phyloP scores from a whole-genome alignment of 768 basidiomycete genomes.

The Leccinellum luteum region DNA sequence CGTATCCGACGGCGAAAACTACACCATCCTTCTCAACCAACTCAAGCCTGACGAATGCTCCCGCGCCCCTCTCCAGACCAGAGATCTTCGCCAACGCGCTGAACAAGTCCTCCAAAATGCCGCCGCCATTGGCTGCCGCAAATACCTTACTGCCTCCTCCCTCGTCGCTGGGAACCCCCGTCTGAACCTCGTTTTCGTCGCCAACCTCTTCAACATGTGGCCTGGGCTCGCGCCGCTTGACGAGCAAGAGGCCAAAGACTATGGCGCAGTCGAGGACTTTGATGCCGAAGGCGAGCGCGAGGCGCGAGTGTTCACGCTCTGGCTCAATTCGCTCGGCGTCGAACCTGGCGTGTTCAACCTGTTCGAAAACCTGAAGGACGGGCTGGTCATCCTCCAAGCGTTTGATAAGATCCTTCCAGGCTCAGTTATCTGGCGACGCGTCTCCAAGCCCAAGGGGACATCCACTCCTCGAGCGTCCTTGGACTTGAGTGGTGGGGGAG shows the following conservation, averaged over 20 bases:
- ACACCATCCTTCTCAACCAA: slow-evolving; percentile 93
- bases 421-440: slow-evolving; percentile 90
- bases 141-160: slow-evolving; percentile 90
- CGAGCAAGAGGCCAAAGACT: slow-evolving; percentile 89
- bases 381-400: slow-evolving; percentile 87
- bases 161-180: slow-evolving; percentile 91
- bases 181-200: slow-evolving; percentile 96
- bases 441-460: slow-evolving; percentile 78
- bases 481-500: slow-evolving; percentile 37
- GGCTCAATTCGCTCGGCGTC: slow-evolving; percentile 96
- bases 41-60: slow-evolving; percentile 94
- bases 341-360: slow-evolving; percentile 96
- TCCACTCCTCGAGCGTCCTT: slow-evolving; percentile 35
- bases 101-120: slow-evolving; percentile 96
- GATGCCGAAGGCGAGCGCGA: slow-evolving; percentile 99
- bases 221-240: slow-evolving; percentile 94
- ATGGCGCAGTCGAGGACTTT: slow-evolving; percentile 90
- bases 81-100: slow-evolving; percentile 78
- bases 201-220: slow-evolving; percentile 97
- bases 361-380: slow-evolving; percentile 95
- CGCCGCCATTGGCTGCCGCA: slow-evolving; percentile 88
- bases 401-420: slow-evolving; percentile 96
- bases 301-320: slow-evolving; percentile 91
- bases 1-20: slow-evolving; percentile 97
- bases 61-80: slow-evolving; percentile 83